Evolutionary conservation across 2,329 filamentous ascomycete species (phyloP).

Genomic region (Fusarium devonianum): DNA sequence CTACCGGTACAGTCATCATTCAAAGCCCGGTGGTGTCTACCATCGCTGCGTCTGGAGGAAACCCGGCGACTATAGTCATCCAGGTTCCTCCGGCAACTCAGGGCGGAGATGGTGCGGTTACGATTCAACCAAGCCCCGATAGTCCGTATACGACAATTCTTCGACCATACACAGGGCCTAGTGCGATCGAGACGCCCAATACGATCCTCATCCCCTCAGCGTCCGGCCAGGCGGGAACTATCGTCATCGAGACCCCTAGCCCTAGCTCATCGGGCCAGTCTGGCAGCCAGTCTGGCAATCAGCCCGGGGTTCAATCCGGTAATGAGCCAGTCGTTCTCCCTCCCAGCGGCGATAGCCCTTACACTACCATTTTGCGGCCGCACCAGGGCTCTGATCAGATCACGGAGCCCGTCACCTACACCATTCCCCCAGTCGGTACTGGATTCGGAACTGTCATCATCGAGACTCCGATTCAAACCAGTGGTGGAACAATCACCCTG

Average conservation of each 20-base stretch:
- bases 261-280: not conserved
- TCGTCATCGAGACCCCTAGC: slow-evolving; percentile 28
- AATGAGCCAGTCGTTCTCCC: slow-evolving; percentile 24
- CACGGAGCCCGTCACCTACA: slow-evolving; percentile 26
- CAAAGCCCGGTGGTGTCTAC: slow-evolving; percentile 20
- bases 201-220: slow-evolving; percentile 26
- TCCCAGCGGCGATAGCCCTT: slow-evolving; percentile 18
- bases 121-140: slow-evolving; percentile 24
- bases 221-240: slow-evolving; percentile 21
- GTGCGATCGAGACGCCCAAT: slow-evolving; percentile 19
- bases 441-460: slow-evolving; percentile 24
- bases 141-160: slow-evolving; percentile 28
- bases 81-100: slow-evolving; percentile 25
- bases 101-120: slow-evolving; percentile 18
- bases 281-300: not conserved
- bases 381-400: slow-evolving; percentile 20
- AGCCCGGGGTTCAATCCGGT: not conserved
- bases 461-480: slow-evolving; percentile 12
- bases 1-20: slow-evolving; percentile 25
- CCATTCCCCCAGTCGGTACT: slow-evolving; percentile 15
- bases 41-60: slow-evolving; percentile 10
- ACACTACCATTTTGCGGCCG: slow-evolving; percentile 20
- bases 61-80: slow-evolving; percentile 23
- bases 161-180: slow-evolving; percentile 16
- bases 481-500: slow-evolving; percentile 12